Percentiles rank a stretch among this genome's conserved stretches.
phyloP scores from a whole-genome alignment of 306 rosid genomes.

The Hylodesmum podocarpum region DNA sequence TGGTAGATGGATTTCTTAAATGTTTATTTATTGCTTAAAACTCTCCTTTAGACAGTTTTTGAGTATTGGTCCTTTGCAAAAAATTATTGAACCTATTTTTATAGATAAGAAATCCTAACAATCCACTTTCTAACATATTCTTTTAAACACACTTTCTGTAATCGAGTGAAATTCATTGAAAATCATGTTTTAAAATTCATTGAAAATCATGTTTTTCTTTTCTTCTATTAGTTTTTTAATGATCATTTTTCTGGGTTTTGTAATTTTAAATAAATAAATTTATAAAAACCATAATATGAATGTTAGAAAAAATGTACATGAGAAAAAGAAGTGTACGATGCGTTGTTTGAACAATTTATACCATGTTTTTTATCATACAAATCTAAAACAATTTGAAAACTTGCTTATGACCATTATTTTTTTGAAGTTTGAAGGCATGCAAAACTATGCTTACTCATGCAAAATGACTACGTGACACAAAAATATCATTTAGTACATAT shows the following conservation, averaged over 20 bases:
- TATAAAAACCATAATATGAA: too few species aligned
- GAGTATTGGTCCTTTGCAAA: not conserved
- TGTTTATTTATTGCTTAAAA: not conserved
- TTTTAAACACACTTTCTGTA: too few species aligned
- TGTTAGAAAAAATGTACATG: too few species aligned
- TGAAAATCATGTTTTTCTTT: too few species aligned
- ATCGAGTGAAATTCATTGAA: too few species aligned
- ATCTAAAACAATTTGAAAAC: not conserved
- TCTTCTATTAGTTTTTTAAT: too few species aligned
- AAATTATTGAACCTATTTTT: not conserved
- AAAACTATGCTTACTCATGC: not conserved
- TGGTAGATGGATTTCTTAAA: not conserved
- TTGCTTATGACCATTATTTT: not conserved
- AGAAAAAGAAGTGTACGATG: not conserved
- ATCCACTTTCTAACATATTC: too few species aligned
- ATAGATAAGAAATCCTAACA: too few species aligned
- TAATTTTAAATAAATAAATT: too few species aligned
- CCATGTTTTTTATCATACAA: not conserved
- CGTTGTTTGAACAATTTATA: not conserved
- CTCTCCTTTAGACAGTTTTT: not conserved
- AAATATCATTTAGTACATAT: constrained; percentile 1
- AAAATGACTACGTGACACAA: not conserved
- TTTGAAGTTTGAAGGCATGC: not conserved
- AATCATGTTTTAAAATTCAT: too few species aligned
- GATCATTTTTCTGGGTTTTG: too few species aligned